phyloP scores from a whole-genome alignment of 345 rosid species.

The Populus tremula region DNA sequence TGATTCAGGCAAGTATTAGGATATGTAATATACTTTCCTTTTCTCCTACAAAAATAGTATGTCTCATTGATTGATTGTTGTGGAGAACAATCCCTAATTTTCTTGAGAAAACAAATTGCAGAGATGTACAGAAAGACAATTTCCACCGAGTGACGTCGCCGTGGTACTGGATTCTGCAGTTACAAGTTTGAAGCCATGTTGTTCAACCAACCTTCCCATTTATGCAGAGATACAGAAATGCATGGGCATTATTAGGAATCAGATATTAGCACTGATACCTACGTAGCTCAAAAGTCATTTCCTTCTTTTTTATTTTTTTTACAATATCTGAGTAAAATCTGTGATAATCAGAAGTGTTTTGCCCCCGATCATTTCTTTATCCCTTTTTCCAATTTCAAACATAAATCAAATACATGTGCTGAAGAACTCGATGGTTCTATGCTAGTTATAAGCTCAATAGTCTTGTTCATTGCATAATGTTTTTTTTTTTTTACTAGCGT shows the following conservation, averaged over 20 bases:
- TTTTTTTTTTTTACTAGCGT: too few species aligned
- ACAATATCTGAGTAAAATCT: not conserved
- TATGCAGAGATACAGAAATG: conserved; percentile 85
- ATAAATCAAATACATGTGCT: too few species aligned
- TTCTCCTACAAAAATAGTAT: not conserved
- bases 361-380: too few species aligned
- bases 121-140: conserved; percentile 83
- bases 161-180: conserved; percentile 72
- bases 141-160: conserved; percentile 78
- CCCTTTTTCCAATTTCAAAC: too few species aligned
- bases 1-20: conserved; percentile 60
- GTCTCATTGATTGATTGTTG: not conserved
- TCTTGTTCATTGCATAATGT: too few species aligned
- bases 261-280: conserved; percentile 38
- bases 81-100: not conserved
- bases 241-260: conserved; percentile 77
- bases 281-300: conserved; percentile 11
- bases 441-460: too few species aligned
- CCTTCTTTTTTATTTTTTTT: not conserved
- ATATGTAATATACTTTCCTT: not conserved
- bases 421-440: too few species aligned
- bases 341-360: not conserved
- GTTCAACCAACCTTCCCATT: conserved; percentile 69
- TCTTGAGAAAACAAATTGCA: conserved; percentile 33
- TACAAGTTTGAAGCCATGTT: conserved; percentile 67